These are phyloP conservation scores for Castanea mollissima DNA, from an alignment of 306 rosid species.

Conservation along the genomic window DNA sequence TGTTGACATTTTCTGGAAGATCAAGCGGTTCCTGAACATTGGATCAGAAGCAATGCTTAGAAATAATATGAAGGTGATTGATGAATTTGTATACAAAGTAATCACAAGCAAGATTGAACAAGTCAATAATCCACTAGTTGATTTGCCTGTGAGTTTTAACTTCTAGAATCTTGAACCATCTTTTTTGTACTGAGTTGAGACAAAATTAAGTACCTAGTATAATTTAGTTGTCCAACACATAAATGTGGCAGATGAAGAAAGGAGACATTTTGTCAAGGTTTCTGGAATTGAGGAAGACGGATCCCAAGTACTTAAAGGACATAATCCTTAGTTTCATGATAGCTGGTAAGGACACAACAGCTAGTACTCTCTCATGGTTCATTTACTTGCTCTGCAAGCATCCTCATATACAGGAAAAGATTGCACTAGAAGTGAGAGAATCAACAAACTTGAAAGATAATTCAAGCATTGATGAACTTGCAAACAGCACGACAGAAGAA, in stretches of 20 bases:
- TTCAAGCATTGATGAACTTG: conserved; percentile 42
- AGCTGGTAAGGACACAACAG: conserved; percentile 80
- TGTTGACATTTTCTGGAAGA: conserved; percentile 67
- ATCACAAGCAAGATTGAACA: conserved; percentile 48
- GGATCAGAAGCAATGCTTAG: conserved; percentile 63
- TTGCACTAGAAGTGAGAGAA: conserved; percentile 55
- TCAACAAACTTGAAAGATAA: conserved; percentile 30
- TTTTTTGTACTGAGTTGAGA: too few species aligned
- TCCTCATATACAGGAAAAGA: conserved; percentile 60
- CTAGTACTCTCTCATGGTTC: conserved; percentile 69
- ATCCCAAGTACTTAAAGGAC: conserved; percentile 51
- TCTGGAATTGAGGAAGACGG: conserved; percentile 39
- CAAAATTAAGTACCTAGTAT: too few species aligned
- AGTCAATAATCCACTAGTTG: conserved; percentile 37
- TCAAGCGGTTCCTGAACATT: conserved; percentile 64
- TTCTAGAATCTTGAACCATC: too few species aligned
- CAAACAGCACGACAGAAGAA: conserved; percentile 41
- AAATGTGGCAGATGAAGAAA: conserved; percentile 41
- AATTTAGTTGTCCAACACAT: not conserved
- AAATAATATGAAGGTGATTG: conserved; percentile 31
- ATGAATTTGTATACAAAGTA: conserved; percentile 53
- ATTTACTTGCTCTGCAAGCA: conserved; percentile 65
- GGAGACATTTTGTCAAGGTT: conserved; percentile 69
- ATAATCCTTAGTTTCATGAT: conserved; percentile 60
- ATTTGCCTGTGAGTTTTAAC: conserved; percentile 39